Evolutionary conservation across 1,139 yeast genomes (phyloP).

Genomic region (Debaryomycetaceae sp.): DNA sequence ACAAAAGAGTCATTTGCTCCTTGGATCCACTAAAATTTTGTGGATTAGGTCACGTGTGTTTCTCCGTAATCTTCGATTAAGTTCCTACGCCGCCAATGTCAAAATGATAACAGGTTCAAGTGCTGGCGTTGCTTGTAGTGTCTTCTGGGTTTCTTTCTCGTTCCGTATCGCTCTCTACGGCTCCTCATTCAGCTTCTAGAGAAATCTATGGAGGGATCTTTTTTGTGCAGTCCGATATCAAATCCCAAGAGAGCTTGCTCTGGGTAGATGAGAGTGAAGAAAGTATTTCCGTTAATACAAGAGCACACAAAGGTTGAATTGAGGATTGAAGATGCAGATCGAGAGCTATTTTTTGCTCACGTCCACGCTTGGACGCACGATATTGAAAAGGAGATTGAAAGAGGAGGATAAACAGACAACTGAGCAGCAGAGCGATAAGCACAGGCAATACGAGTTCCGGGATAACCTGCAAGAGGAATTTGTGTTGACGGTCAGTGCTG

Average conservation of each 20-base stretch:
- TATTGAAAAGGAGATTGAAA: not conserved
- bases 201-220: not conserved
- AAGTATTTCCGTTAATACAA: too few species aligned
- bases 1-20: not conserved
- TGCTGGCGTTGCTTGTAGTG: not conserved
- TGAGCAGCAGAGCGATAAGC: not conserved
- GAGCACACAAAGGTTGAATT: not conserved
- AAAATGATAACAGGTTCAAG: not conserved
- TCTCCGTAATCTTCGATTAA: not conserved
- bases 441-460: not conserved
- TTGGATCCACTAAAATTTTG: not conserved
- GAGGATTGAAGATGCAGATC: not conserved
- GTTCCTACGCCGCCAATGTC: not conserved
- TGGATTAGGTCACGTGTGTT: not conserved
- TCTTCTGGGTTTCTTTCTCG: not conserved
- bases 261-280: not conserved
- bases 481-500: slow-evolving; percentile 8
- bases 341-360: not conserved
- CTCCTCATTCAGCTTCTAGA: not conserved
- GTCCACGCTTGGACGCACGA: not conserved
- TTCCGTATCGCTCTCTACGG: not conserved
- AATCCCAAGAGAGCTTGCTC: not conserved
- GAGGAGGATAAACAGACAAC: not conserved
- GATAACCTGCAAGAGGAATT: not conserved
- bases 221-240: not conserved